Conservation (phyloP, 305 asterid genomes). For the Fraxinus xanthoxyloides region DNA sequence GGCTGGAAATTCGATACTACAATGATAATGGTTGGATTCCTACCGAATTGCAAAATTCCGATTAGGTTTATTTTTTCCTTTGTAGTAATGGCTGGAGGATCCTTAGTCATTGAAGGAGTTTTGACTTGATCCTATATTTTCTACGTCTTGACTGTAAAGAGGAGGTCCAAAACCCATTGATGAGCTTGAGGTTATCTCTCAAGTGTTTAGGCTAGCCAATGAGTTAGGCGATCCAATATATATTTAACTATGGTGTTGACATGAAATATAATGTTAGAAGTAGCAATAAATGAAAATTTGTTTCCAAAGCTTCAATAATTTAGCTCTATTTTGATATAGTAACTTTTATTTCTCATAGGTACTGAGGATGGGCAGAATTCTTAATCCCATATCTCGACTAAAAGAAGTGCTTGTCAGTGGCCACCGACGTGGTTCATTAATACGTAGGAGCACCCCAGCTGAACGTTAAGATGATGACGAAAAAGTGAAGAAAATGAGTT, state of each 20-base stretch:
- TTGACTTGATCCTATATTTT: neutral
- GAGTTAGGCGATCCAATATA: neutral
- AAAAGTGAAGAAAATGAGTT: neutral
- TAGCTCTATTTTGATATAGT: neutral
- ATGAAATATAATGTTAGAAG: neutral
- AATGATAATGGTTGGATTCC: neutral
- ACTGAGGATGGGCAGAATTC: slow-evolving; percentile 40
- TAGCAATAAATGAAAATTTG: neutral
- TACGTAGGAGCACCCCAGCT: slow-evolving; percentile 25
- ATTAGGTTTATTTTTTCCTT: neutral
- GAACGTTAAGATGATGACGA: slow-evolving; percentile 28
- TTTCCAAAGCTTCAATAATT: neutral
- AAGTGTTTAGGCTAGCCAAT: neutral
- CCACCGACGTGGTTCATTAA: slow-evolving; percentile 28
- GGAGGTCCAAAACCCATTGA: neutral
- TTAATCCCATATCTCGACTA: slow-evolving; percentile 40
- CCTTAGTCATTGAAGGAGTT: neutral
- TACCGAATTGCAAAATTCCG: neutral
- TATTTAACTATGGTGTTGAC: neutral
- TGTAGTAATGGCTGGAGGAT: neutral
- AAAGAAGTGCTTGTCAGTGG: slow-evolving; percentile 33
- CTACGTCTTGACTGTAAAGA: neutral
- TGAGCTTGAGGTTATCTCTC: neutral
- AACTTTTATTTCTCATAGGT: neutral
- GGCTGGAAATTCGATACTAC: neutral